phyloP scores from a whole-genome alignment of 495 filamentous ascomycete species.

The Hypoxylon fuscum region DNA sequence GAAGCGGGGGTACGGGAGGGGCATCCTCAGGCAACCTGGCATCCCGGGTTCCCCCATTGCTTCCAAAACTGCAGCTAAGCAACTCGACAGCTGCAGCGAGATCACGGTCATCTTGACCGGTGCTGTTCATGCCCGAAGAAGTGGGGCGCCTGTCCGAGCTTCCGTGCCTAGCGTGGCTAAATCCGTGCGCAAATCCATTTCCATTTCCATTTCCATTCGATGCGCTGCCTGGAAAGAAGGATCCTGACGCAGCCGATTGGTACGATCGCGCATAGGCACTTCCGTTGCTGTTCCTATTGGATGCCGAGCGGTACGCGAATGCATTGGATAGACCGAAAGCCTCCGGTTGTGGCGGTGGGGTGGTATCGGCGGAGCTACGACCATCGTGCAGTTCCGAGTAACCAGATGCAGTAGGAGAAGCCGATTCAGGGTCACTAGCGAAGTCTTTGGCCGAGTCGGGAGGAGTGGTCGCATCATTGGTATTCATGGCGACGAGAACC shows the following conservation, averaged over 20 bases:
- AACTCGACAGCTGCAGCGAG: slow-evolving; percentile 91
- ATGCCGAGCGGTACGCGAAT: slow-evolving; percentile 57
- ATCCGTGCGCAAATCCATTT: slow-evolving; percentile 59
- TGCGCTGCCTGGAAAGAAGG: slow-evolving; percentile 61
- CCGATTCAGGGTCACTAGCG: slow-evolving; percentile 80
- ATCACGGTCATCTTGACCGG: slow-evolving; percentile 76
- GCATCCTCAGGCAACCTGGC: slow-evolving; percentile 77
- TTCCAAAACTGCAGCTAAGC: slow-evolving; percentile 89
- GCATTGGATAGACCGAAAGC: slow-evolving; percentile 48
- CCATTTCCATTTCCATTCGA: slow-evolving; percentile 54
- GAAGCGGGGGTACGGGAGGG: slow-evolving; percentile 86
- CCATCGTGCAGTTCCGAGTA: slow-evolving; percentile 79
- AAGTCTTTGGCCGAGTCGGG: slow-evolving; percentile 70
- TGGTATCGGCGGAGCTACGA: slow-evolving; percentile 73
- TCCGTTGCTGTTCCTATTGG: slow-evolving; percentile 71
- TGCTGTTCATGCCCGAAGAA: slow-evolving; percentile 68
- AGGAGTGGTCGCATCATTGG: slow-evolving; percentile 59
- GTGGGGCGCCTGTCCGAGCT: slow-evolving; percentile 67
- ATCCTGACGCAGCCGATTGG: slow-evolving; percentile 73
- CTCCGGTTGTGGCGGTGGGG: slow-evolving; percentile 70
- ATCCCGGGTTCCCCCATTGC: slow-evolving; percentile 69
- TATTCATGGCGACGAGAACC: slow-evolving; percentile 93
- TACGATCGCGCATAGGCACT: slow-evolving; percentile 83
- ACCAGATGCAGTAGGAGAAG: slow-evolving; percentile 78
- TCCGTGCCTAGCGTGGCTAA: slow-evolving; percentile 64